Evolutionary conservation across 2,329 filamentous ascomycete genomes (phyloP), one percentile per base, ranked within the genome.

Genomic region (Talaromyces sp.): DNA sequence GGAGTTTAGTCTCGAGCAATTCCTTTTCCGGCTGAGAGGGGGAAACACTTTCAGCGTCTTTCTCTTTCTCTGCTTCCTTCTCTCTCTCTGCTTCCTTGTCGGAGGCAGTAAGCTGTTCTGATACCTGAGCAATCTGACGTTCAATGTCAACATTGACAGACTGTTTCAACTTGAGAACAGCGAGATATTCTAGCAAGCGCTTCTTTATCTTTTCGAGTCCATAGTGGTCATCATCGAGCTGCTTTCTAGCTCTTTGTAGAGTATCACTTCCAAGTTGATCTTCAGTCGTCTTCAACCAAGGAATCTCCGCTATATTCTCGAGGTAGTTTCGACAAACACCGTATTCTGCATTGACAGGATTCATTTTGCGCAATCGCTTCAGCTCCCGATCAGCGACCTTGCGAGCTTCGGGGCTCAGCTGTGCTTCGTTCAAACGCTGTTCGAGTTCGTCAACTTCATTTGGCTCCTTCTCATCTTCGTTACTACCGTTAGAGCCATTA

Each of bases 141-240:
- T 96, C 90, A 18, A 97, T 82, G 59, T 91, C 88, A 60, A 89
- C 84, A 67, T 98, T 97, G 66, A 93, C 88, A 23, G 90, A 88
- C 73, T 97, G 93, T 82, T 98, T 99, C 62, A 99, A 83, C 69
- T 95, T 90, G 59, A 99, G 82, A n/a, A 99, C 95, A 2, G 95
- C 96, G 48, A 99, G 83, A 72, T 99, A 99, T 75, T 98, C 96
- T 5, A 99, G 83, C 23, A 99, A 78, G 48, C 95, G 85, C 83
- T 96, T 97, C 85, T 99, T 99, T 72, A 99, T 93, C 77, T 93
- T 96, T 65, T 98, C 92, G 14, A 99, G 81, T 0, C 95, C 95
- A 69, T 98, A 98, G 75, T 99, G 95, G 72, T 99, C 95, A 66
- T 96, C 88, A 70, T 99, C 92, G 5, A 99, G 84, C 75, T 98